Evolutionary conservation across 768 basidiomycete species (phyloP).

Genomic region (Rhizopogon vulgaris): DNA sequence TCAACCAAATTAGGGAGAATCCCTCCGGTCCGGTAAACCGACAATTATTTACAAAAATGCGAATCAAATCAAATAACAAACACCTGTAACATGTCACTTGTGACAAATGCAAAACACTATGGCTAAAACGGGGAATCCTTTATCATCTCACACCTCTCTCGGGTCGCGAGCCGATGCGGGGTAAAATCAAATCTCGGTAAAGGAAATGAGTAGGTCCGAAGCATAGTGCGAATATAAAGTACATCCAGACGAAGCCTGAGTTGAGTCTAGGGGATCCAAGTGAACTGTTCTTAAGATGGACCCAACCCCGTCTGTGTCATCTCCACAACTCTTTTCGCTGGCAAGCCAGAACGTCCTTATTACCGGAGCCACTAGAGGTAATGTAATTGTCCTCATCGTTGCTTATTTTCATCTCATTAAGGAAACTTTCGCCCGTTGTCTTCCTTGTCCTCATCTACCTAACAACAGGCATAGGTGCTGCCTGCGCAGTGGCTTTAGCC

Average conservation of each 20-base stretch:
- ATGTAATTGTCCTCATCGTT: constrained; percentile 18
- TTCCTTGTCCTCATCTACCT: constrained; percentile 7
- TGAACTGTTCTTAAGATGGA: constrained; percentile 35
- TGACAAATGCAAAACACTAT: background rate
- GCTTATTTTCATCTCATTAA: constrained; percentile 12
- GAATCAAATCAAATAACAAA: constrained; percentile 3
- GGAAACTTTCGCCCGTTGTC: background rate
- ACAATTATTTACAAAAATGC: constrained; percentile 12
- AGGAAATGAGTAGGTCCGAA: background rate
- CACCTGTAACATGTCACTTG: constrained; percentile 7
- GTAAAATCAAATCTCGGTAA: constrained; percentile 15
- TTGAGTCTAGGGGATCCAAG: background rate
- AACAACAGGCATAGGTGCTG: constrained; percentile 44
- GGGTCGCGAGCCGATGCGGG: constrained; percentile 25
- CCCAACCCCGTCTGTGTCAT: constrained; percentile 41
- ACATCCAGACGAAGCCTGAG: too few relatives aligned
- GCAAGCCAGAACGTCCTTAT: constrained; percentile 64
- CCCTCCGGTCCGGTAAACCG: constrained; percentile 28
- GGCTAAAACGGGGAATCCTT: constrained; percentile 14
- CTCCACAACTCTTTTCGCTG: constrained; percentile 62
- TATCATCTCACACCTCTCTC: constrained; percentile 5
- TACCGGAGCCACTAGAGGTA: constrained; percentile 77
- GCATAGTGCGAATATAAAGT: constrained; percentile 13
- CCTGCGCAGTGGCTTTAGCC: constrained; percentile 49
- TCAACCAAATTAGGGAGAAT: constrained; percentile 16